Base-by-base conservation (phyloP, 805 yeast species). In the Yarrowia bubula region DNA sequence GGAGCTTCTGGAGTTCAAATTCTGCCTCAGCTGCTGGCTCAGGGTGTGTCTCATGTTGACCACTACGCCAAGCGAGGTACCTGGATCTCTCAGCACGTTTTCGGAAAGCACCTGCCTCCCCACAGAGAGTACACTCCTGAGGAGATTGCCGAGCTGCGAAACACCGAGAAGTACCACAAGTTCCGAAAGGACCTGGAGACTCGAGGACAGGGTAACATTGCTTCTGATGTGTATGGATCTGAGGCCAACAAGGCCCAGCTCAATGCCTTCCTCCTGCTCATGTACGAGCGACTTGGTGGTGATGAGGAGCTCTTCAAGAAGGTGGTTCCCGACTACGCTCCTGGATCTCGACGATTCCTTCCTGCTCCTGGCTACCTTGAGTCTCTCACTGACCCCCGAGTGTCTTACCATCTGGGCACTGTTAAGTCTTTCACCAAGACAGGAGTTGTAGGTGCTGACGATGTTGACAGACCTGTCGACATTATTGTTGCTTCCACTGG, bases 151-250 rank as follows among this genome's bases (percentile, higher is more conserved):
- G 32, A 43, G 37, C 71, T 71, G 39, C 60, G 47, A 15, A 65
- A 67, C 65, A 67, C 71, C 4, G 68, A 67, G 31, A 51, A 58
- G 35, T 70, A 68, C 42, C 66, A 66, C 37, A 55, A 65, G 46
- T 71, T 67, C 65, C 67, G 73, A 44, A 71, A 71, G 63, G 69
- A 63, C 13, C 61, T 71, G 37, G 74, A 71, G 48, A 55, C 62
- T 39, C 37, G 48, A 32, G 48, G 41, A 18, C 61, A 47, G 44
- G 64, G 64, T 1, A 60, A 60, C 42, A 35, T 69, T 64, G 51
- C 35, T 51, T 3, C 39, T 15, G 48, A 48, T 18, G 66, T 64
- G 13, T 38, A 55, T 18, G 64, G 63, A 14, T 64, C 66, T 17
- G 44, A 41, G 28, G 33, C 15, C 13, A 55, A 64, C 66, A 44